Conservation (phyloP, 768 basidiomycete genomes). For the Piloderma croceum region DNA sequence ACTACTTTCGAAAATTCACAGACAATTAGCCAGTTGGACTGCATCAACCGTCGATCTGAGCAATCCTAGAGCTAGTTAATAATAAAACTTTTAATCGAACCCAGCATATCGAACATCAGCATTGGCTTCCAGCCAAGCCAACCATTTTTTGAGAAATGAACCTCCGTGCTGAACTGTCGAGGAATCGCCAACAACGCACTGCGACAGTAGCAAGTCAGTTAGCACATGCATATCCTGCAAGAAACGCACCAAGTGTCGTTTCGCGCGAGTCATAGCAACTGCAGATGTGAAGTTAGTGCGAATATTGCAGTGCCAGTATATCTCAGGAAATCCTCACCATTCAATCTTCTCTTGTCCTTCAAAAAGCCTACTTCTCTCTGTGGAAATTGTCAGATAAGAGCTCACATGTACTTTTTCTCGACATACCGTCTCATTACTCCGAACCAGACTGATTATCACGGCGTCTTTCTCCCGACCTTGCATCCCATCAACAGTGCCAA, state of each 20-base stretch:
- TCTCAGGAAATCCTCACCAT: slow-evolving; percentile 47
- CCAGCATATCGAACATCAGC: slow-evolving; percentile 89
- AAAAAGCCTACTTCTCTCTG: slow-evolving; percentile 91
- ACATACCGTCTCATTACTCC: slow-evolving; percentile 79
- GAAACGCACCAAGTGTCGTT: slow-evolving; percentile 73
- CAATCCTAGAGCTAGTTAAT: slow-evolving; percentile 76
- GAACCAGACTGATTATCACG: slow-evolving; percentile 85
- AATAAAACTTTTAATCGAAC: slow-evolving; percentile 41
- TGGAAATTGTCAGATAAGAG: too few relatives aligned
- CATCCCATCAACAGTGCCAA: slow-evolving; percentile 95
- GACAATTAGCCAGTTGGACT: too few relatives aligned
- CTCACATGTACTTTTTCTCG: too few relatives aligned
- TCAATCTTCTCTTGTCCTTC: slow-evolving; percentile 86
- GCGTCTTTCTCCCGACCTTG: slow-evolving; percentile 97
- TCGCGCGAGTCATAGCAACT: slow-evolving; percentile 92
- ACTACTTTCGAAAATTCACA: too few relatives aligned
- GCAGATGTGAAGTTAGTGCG: slow-evolving; percentile 5
- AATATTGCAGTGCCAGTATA: neutral
- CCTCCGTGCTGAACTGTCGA: slow-evolving; percentile 85
- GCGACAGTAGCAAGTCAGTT: neutral
- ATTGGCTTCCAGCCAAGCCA: slow-evolving; percentile 82
- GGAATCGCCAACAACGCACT: slow-evolving; percentile 94
- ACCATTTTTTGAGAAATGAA: slow-evolving; percentile 82
- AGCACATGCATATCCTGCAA: slow-evolving; percentile 1
- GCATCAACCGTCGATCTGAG: too few relatives aligned